Percentiles rank a stretch among this genome's conserved stretches.
These are phyloP conservation scores for Penicillium thymicola DNA, from an alignment of 2,329 filamentous ascomycete genomes.

Conservation along the genomic window DNA sequence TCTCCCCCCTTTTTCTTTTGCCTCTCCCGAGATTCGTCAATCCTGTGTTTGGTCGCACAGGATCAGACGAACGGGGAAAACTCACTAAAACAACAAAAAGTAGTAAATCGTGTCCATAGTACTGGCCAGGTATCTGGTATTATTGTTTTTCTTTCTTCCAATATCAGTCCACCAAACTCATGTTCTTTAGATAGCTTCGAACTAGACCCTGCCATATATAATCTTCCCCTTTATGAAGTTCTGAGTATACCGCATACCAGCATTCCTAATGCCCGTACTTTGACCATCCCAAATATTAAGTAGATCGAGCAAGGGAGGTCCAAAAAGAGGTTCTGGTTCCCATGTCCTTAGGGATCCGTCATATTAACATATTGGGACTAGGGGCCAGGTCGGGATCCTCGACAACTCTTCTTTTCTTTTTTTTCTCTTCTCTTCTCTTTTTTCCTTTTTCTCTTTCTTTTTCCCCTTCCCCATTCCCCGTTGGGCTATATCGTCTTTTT, in stretches of 20 bases:
- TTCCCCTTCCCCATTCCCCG: conserved; percentile 8
- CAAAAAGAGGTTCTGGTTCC: conserved; percentile 5
- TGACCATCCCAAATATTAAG: not conserved
- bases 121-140: not conserved
- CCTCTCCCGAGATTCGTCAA: not conserved
- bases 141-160: not conserved
- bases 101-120: not conserved
- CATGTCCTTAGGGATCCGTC: conserved; percentile 35
- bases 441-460: conserved; percentile 11
- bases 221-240: not conserved
- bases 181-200: not conserved
- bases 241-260: not conserved
- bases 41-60: conserved; percentile 7
- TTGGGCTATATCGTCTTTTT: conserved; percentile 8
- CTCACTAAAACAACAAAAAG: not conserved
- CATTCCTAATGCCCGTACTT: not conserved
- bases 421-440: conserved; percentile 6
- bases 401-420: conserved; percentile 26
- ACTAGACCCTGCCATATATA: not conserved
- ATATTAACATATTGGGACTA: conserved; percentile 44
- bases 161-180: not conserved
- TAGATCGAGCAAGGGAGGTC: conserved; percentile 13
- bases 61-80: conserved; percentile 6
- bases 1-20: conserved; percentile 1
- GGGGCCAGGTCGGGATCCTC: conserved; percentile 38